phyloP scores from a whole-genome alignment of 2,329 filamentous ascomycete genomes.

The Fusarium heterosporum region DNA sequence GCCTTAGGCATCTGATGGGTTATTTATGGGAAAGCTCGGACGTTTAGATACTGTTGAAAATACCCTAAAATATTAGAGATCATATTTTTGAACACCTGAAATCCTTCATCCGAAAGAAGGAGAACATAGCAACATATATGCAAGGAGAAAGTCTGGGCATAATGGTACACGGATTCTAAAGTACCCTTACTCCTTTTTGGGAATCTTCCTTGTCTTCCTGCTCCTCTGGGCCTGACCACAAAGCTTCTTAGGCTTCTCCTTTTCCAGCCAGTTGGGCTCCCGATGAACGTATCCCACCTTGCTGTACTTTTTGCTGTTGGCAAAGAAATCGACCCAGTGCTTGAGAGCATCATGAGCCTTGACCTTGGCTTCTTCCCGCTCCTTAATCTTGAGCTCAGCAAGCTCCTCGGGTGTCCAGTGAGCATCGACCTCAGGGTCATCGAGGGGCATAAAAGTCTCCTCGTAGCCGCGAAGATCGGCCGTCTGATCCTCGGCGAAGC shows the following conservation, averaged over 20 bases:
- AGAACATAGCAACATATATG: not conserved
- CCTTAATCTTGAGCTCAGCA: constrained; percentile 66
- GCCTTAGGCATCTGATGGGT: not conserved
- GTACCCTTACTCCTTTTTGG: constrained; percentile 12
- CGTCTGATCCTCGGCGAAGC: constrained; percentile 87
- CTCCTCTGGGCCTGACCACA: constrained; percentile 76
- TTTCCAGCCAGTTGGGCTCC: constrained; percentile 70
- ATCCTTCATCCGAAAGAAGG: not conserved
- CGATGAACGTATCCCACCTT: constrained; percentile 80
- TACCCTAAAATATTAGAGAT: constrained; percentile 26
- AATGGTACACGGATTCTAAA: not conserved
- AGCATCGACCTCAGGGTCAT: constrained; percentile 71
- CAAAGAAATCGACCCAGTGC: constrained; percentile 89
- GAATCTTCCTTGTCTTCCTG: constrained; percentile 62
- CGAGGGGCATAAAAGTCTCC: constrained; percentile 79
- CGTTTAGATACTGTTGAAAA: constrained; percentile 22
- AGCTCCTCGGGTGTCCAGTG: constrained; percentile 68
- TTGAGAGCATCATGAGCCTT: constrained; percentile 75
- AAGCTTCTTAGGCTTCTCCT: constrained; percentile 70
- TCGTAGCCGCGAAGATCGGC: constrained; percentile 89
- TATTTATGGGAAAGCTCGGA: constrained; percentile 17
- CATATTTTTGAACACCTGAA: not conserved
- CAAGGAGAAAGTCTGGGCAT: not conserved
- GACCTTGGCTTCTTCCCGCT: constrained; percentile 72
- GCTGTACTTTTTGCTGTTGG: constrained; percentile 81